phyloP scores from a whole-genome alignment of 2,329 filamentous ascomycete species.

The Epichloe gansuensis region DNA sequence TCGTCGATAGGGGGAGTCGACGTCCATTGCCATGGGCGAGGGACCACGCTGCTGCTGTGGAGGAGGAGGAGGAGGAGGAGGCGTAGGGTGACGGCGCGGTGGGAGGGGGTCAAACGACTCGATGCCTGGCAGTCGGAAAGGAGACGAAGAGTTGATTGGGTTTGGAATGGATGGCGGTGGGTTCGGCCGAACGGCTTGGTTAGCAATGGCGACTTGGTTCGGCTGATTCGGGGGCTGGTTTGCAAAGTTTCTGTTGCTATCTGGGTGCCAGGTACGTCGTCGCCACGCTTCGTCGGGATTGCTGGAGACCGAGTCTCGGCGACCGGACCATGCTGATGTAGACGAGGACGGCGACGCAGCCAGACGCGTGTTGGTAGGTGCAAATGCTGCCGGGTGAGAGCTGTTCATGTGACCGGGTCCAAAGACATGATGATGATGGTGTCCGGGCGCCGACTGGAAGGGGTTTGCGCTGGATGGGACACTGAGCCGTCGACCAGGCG shows the following conservation, averaged over 20 bases:
- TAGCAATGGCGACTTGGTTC: conserved; percentile 65
- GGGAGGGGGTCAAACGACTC: conserved; percentile 80
- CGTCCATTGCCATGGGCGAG: conserved; percentile 69
- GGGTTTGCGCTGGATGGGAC: conserved; percentile 64
- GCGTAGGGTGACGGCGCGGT: conserved; percentile 42
- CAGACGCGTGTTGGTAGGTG: conserved; percentile 45
- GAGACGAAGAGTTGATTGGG: conserved; percentile 38
- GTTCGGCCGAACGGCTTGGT: conserved; percentile 46
- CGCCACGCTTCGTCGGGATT: conserved; percentile 64
- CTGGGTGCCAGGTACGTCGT: conserved; percentile 82
- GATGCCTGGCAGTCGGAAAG: conserved; percentile 70
- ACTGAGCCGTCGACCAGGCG: conserved; percentile 63
- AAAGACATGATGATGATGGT: conserved; percentile 42
- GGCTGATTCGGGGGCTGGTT: conserved; percentile 43
- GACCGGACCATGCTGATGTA: conserved; percentile 42
- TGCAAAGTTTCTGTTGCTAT: conserved; percentile 52
- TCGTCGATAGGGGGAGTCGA: conserved; percentile 26
- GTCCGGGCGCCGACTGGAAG: conserved; percentile 54
- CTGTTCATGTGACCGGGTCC: conserved; percentile 41
- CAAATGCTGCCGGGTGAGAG: conserved; percentile 40
- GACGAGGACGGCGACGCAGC: conserved; percentile 53
- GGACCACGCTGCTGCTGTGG: conserved; percentile 42
- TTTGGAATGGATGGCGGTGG: conserved; percentile 36
- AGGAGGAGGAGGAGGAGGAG: conserved; percentile 39
- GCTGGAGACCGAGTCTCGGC: conserved; percentile 51